phyloP scores from a whole-genome alignment of 768 basidiomycete genomes.

The Peribolospora kevripleyi region DNA sequence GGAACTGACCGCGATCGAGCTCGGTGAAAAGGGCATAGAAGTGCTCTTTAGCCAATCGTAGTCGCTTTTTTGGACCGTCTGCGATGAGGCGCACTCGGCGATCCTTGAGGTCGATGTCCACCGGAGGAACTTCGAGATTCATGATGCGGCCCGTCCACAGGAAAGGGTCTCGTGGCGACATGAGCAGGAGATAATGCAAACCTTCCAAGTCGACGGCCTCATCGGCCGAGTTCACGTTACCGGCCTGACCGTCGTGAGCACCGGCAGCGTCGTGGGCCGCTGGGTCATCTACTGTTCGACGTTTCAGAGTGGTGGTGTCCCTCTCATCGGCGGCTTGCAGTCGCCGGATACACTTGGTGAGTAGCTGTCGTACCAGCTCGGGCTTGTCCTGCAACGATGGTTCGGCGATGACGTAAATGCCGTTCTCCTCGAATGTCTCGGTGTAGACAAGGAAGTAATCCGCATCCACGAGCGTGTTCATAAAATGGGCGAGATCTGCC shows the following conservation, averaged over 20 bases:
- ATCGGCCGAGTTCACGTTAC: constrained; percentile 8
- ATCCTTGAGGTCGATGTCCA: constrained; percentile 64
- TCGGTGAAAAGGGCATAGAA: constrained; percentile 15
- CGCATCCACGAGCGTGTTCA: constrained; percentile 49
- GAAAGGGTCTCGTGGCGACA: constrained; percentile 67
- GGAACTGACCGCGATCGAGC: constrained; percentile 21
- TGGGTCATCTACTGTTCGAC: constrained; percentile 20
- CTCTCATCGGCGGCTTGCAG: neutral
- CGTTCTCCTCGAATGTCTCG: constrained; percentile 59
- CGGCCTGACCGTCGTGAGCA: constrained; percentile 17
- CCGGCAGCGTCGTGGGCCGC: constrained; percentile 29
- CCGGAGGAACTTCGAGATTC: constrained; percentile 39
- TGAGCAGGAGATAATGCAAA: constrained; percentile 46
- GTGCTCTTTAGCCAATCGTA: constrained; percentile 45
- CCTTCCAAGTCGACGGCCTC: constrained; percentile 11
- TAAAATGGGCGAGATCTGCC: constrained; percentile 44
- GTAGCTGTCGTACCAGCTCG: constrained; percentile 48
- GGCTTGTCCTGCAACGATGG: constrained; percentile 48
- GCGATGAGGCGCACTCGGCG: constrained; percentile 77
- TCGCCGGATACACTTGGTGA: constrained; percentile 55
- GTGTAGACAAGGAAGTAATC: constrained; percentile 92
- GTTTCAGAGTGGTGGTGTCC: constrained; percentile 25
- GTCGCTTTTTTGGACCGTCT: constrained; percentile 56
- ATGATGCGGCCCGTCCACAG: constrained; percentile 78
- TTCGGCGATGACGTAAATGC: constrained; percentile 70